These are phyloP conservation scores for Vitis vinifera DNA, from an alignment of 164 flowering plant species.

Conservation along the genomic window ASM3070453v1 NC_081809.1:21865501-21866000, in stretches of 20 bases:
- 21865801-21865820: conserved; percentile 72
- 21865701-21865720: conserved; percentile 78
- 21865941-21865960: conserved; percentile 72
- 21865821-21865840: conserved; percentile 79
- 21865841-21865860: conserved; percentile 54
- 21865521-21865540: conserved; percentile 60
- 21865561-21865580: conserved; percentile 92
- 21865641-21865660: conserved; percentile 63
- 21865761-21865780: conserved; percentile 56
- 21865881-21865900: conserved; percentile 80
- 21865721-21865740: conserved; percentile 71
- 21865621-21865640: conserved; percentile 86
- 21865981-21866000: conserved; percentile 81
- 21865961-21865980: conserved; percentile 76
- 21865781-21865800: conserved; percentile 65
- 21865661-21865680: conserved; percentile 45
- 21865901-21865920: conserved; percentile 44
- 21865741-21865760: conserved; percentile 53
- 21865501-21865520: conserved; percentile 71
- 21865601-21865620: conserved; percentile 55
- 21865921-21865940: conserved; percentile 61
- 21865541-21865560: conserved; percentile 61
- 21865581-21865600: conserved; percentile 57
- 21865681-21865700: conserved; percentile 81
- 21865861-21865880: conserved; percentile 78